phyloP scores from a whole-genome alignment of 73 alveolate species.

The Uronychia binucleata region DNA sequence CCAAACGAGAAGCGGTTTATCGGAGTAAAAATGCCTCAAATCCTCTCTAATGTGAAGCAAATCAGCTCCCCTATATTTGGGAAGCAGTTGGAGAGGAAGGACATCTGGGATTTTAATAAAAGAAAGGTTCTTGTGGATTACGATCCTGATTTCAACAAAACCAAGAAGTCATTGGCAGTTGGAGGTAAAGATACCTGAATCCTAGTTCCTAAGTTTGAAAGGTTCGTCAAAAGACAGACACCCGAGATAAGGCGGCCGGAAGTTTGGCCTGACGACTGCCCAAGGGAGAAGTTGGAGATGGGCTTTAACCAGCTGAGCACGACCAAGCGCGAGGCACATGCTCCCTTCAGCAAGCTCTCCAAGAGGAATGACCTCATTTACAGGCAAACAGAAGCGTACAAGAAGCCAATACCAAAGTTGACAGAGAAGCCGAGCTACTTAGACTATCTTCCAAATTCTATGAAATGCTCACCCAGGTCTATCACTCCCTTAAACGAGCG shows the following conservation, averaged over 20 bases:
- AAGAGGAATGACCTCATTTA: background rate
- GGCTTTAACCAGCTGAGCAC: background rate
- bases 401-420: background rate
- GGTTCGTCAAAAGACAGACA: background rate
- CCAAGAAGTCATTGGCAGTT: background rate
- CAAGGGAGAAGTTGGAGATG: background rate
- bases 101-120: background rate
- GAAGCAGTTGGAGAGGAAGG: background rate
- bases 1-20: background rate
- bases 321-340: background rate
- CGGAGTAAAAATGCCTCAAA: background rate
- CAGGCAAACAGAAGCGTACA: background rate
- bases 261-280: background rate
- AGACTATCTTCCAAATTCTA: background rate
- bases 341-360: background rate
- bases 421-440: background rate
- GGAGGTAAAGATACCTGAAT: background rate
- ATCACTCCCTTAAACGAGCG: background rate
- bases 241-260: background rate
- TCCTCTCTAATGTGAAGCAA: background rate
- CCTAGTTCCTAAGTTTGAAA: background rate
- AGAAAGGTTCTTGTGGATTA: background rate
- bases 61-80: background rate
- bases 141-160: background rate
- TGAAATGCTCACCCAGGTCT: background rate